phyloP scores from a whole-genome alignment of 495 filamentous ascomycete species.

The Neurospora sp. region DNA sequence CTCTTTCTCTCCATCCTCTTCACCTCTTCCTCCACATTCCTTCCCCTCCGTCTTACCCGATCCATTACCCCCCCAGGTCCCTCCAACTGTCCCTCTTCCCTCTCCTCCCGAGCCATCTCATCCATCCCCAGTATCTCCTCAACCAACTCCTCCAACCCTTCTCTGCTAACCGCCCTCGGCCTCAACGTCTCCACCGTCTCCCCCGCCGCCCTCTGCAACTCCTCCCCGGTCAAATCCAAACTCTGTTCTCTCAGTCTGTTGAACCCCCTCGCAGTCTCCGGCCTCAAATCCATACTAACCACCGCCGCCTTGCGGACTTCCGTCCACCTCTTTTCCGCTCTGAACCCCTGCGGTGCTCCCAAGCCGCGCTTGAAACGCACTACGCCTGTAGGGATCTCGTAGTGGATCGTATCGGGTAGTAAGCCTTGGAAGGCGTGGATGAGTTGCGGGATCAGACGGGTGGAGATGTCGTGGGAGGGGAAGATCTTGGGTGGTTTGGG shows the following conservation, averaged over 20 bases:
- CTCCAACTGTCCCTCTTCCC: not conserved
- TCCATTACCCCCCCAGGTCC: not conserved
- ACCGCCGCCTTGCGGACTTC: not conserved
- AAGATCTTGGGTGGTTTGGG: not conserved
- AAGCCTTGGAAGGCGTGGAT: conserved; percentile 42
- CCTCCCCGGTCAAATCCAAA: not conserved
- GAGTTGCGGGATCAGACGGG: conserved; percentile 29
- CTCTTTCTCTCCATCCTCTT: not conserved
- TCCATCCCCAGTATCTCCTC: not conserved
- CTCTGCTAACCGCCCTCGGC: not conserved
- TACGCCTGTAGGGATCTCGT: conserved; percentile 20
- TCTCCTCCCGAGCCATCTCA: not conserved
- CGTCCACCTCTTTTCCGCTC: not conserved
- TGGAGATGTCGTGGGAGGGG: conserved; percentile 3
- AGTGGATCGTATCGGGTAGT: conserved; percentile 27
- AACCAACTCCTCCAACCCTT: not conserved
- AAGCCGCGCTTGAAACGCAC: not conserved
- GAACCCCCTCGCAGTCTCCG: not conserved
- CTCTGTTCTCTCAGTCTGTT: not conserved
- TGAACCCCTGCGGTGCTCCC: not conserved
- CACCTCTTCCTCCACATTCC: not conserved
- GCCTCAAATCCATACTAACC: not conserved
- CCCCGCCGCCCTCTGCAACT: not conserved
- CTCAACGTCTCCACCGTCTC: not conserved
- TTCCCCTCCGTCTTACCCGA: not conserved